Evolutionary conservation across 192 early-diverging fungal genomes (phyloP).

Genomic region (Linnemannia schmuckeri): DNA sequence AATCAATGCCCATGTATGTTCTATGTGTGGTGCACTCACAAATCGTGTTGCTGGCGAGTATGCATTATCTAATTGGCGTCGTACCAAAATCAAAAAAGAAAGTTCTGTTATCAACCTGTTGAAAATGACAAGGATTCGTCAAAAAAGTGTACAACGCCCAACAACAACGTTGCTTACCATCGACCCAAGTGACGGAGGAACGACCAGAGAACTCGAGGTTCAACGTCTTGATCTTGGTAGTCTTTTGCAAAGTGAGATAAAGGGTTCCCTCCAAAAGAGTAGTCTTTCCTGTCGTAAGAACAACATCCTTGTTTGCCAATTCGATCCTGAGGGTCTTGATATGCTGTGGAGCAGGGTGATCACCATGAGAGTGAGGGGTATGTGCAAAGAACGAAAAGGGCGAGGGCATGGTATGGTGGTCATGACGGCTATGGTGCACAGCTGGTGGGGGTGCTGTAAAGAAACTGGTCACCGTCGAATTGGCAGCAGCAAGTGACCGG

Average conservation of each 20-base stretch:
- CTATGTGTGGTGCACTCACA: slow-evolving; percentile 31
- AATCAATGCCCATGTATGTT: slow-evolving; percentile 41
- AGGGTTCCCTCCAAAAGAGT: slow-evolving; percentile 21
- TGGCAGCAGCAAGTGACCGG: neutral
- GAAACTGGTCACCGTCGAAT: slow-evolving; percentile 6
- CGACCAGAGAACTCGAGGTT: slow-evolving; percentile 41
- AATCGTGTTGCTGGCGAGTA: slow-evolving; percentile 40
- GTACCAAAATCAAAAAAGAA: neutral
- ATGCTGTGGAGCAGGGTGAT: neutral
- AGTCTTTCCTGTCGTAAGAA: slow-evolving; percentile 14
- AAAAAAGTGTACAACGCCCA: neutral
- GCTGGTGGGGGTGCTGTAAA: slow-evolving; percentile 21
- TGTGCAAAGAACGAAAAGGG: slow-evolving; percentile 20
- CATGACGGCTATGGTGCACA: neutral
- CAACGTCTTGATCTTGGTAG: slow-evolving; percentile 45
- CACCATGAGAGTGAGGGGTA: neutral
- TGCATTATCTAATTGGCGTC: slow-evolving; percentile 24
- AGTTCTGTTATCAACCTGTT: neutral
- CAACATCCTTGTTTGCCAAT: slow-evolving; percentile 3
- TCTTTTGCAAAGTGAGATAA: slow-evolving; percentile 31
- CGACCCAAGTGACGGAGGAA: slow-evolving; percentile 42
- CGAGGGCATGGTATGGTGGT: slow-evolving; percentile 16
- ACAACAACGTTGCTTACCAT: slow-evolving; percentile 20
- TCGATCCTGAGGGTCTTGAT: slow-evolving; percentile 35
- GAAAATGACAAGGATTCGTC: neutral